Percentiles rank a stretch among this genome's conserved stretches.
These are phyloP conservation scores for Lentinus tigrinus DNA, from an alignment of 768 basidiomycete species.

Conservation along the genomic window DNA sequence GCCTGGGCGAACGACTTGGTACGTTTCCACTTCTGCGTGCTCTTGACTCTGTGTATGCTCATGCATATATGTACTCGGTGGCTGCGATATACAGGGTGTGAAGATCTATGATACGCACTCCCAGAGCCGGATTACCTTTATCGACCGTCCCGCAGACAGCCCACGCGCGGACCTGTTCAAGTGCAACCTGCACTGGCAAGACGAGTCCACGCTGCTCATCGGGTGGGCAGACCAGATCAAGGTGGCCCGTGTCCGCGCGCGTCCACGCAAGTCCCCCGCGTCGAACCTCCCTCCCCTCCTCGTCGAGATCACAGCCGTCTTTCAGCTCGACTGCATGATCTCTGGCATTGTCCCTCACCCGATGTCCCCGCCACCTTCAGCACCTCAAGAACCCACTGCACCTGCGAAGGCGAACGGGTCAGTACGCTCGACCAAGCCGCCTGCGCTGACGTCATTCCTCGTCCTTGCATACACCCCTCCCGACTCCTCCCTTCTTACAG, in stretches of 20 bases:
- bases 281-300: conserved; percentile 55
- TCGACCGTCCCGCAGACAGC: conserved; percentile 77
- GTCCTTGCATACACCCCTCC: conserved; percentile 86
- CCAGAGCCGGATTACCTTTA: conserved; percentile 76
- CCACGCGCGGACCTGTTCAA: conserved; percentile 96
- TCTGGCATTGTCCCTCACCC: conserved; percentile 85
- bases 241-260: conserved; percentile 74
- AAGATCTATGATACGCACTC: conserved; percentile 88
- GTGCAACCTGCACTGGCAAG: conserved; percentile 89
- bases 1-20: conserved; percentile 97
- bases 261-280: conserved; percentile 46
- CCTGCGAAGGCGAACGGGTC: conserved; percentile 12
- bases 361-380: conserved; percentile 27
- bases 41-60: too few relatives aligned
- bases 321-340: conserved; percentile 94
- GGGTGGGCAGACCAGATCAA: conserved; percentile 95
- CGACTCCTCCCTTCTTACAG: conserved; percentile 55
- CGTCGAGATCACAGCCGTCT: conserved; percentile 88
- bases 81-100: conserved; percentile 81
- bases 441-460: conserved; percentile 68
- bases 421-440: conserved; percentile 25
- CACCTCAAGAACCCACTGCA: not conserved
- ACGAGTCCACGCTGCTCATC: conserved; percentile 85
- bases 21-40: conserved; percentile 24
- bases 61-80: too few relatives aligned